Conservation (phyloP, 805 yeast genomes). For the Candida ulmi region DNA sequence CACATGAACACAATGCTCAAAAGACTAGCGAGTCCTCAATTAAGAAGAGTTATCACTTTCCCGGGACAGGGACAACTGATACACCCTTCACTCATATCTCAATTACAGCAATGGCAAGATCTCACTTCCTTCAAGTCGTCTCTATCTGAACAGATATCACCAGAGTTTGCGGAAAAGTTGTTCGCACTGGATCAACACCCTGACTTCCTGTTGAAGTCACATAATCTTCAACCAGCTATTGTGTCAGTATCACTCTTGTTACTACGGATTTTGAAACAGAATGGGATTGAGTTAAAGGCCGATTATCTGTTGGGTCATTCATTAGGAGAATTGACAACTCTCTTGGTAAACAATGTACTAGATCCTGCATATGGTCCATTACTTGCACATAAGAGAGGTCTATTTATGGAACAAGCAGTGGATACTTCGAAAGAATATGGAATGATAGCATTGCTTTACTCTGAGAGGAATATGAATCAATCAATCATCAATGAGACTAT, state of each 20-base stretch:
- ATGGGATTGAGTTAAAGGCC: constrained; percentile 15
- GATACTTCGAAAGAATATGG: constrained; percentile 22
- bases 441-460: constrained; percentile 32
- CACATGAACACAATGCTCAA: neutral
- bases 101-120: constrained; percentile 2
- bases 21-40: neutral
- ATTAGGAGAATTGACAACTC: constrained; percentile 37
- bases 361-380: constrained; percentile 11
- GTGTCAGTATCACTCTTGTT: constrained; percentile 21
- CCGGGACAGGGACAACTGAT: constrained; percentile 24
- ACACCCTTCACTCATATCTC: constrained; percentile 5
- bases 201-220: constrained; percentile 19
- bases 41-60: constrained; percentile 10
- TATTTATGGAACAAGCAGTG: constrained; percentile 29
- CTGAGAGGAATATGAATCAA: constrained; percentile 19
- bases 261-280: constrained; percentile 16
- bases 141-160: constrained; percentile 1
- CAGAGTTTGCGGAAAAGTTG: neutral
- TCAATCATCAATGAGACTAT: constrained; percentile 1
- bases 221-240: constrained; percentile 25
- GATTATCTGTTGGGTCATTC: constrained; percentile 36
- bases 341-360: constrained; percentile 27
- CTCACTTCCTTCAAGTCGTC: constrained; percentile 1
- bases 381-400: constrained; percentile 30
- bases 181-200: neutral